These are phyloP conservation scores for Proliferodiscus dingleyae DNA, from an alignment of 2,329 filamentous ascomycete species.

Conservation along the genomic window DNA sequence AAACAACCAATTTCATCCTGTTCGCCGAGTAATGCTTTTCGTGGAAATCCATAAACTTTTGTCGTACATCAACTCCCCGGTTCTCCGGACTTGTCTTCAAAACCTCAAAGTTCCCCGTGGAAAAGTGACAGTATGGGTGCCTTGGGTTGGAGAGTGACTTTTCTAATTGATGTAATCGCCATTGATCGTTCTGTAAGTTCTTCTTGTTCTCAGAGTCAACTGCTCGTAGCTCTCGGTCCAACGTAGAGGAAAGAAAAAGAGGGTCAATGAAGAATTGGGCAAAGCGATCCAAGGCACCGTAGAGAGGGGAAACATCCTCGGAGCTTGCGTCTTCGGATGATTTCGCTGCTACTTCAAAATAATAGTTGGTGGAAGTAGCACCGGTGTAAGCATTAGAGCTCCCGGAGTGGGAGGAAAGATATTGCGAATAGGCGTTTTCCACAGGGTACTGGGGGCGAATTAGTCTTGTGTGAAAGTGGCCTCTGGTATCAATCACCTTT, in stretches of 20 bases:
- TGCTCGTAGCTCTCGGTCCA: conserved; percentile 66
- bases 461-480: conserved; percentile 1
- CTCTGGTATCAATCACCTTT: conserved; percentile 52
- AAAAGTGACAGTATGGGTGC: conserved; percentile 70
- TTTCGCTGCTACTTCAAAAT: conserved; percentile 88
- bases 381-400: conserved; percentile 94
- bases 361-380: conserved; percentile 93
- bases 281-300: conserved; percentile 68
- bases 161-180: conserved; percentile 66
- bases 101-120: conserved; percentile 66
- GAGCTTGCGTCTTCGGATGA: conserved; percentile 62
- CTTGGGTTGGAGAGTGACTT: conserved; percentile 64
- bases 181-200: conserved; percentile 69
- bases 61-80: conserved; percentile 62
- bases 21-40: conserved; percentile 70
- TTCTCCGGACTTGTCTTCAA: conserved; percentile 64
- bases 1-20: conserved; percentile 66
- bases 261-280: conserved; percentile 72
- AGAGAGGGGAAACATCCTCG: conserved; percentile 57
- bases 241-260: conserved; percentile 63
- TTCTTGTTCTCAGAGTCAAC: conserved; percentile 80
- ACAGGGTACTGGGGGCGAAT: conserved; percentile 63
- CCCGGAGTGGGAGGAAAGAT: conserved; percentile 83
- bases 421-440: conserved; percentile 94
- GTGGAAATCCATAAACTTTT: conserved; percentile 70